These are phyloP conservation scores for Phaeosphaeria sp. DNA, from an alignment of 2,329 filamentous ascomycete genomes.

Conservation along the genomic window DNA sequence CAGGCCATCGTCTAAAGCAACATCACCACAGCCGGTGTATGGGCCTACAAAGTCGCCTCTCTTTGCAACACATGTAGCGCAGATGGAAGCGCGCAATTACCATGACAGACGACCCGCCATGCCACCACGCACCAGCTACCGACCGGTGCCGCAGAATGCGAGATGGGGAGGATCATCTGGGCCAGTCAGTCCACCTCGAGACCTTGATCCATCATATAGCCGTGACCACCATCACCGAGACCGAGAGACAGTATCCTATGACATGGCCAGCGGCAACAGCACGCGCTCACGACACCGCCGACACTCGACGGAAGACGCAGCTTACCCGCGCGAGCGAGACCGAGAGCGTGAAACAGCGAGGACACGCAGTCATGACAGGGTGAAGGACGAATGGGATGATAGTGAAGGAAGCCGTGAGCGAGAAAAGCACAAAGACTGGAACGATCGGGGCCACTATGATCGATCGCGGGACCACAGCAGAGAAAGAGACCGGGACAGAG, in stretches of 20 bases:
- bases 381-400: slow-evolving; percentile 36
- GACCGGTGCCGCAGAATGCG: slow-evolving; percentile 26
- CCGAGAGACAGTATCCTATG: slow-evolving; percentile 12
- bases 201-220: slow-evolving; percentile 28
- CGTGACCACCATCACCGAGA: slow-evolving; percentile 26
- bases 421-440: slow-evolving; percentile 21
- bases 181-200: slow-evolving; percentile 27
- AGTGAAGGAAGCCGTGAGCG: slow-evolving; percentile 21
- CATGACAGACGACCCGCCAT: slow-evolving; percentile 39
- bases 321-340: slow-evolving; percentile 31
- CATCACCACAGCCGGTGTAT: slow-evolving; percentile 44
- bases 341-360: slow-evolving; percentile 23
- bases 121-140: slow-evolving; percentile 34
- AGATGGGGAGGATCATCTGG: slow-evolving; percentile 30
- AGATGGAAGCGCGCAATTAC: slow-evolving; percentile 43
- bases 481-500: slow-evolving; percentile 21
- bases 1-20: slow-evolving; percentile 23
- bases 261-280: slow-evolving; percentile 13
- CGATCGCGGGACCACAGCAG: slow-evolving; percentile 16
- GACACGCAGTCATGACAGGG: slow-evolving; percentile 38
- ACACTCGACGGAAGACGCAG: slow-evolving; percentile 33
- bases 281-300: slow-evolving; percentile 24
- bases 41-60: slow-evolving; percentile 54
- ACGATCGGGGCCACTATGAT: slow-evolving; percentile 24
- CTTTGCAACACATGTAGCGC: slow-evolving; percentile 56